Percentiles rank a stretch among this genome's conserved stretches.
Conservation (phyloP, 306 rosid genomes). For the Abrus precatorius region DNA sequence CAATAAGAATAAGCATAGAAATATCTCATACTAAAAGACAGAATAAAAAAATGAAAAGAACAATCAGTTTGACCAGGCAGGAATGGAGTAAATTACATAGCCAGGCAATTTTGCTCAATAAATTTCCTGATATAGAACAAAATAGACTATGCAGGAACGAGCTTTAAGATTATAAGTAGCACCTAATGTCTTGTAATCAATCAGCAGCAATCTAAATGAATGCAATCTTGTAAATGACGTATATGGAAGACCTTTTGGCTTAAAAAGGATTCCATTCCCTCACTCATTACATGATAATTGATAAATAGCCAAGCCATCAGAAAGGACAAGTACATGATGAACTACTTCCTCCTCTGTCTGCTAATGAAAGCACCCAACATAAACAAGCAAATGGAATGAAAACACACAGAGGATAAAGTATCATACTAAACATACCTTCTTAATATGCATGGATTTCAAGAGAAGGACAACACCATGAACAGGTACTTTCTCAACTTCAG, state of each 20-base stretch:
- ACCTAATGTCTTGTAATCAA: conserved; percentile 27
- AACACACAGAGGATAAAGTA: conserved; percentile 20
- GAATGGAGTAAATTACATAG: conserved; percentile 12
- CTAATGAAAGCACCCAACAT: conserved; percentile 33
- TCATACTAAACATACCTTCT: conserved; percentile 60
- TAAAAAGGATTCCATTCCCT: neutral
- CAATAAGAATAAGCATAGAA: conserved; percentile 18
- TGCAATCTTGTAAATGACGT: neutral
- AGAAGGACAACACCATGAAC: conserved; percentile 87
- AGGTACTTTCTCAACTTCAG: conserved; percentile 88
- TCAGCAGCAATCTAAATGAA: conserved; percentile 29
- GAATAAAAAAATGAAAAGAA: neutral
- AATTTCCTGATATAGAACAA: neutral
- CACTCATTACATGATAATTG: neutral
- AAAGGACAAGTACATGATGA: neutral
- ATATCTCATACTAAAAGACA: neutral
- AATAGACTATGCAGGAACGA: conserved; percentile 3
- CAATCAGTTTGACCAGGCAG: neutral
- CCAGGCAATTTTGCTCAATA: neutral
- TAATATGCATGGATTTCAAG: conserved; percentile 86
- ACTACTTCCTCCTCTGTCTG: neutral
- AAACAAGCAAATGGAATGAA: conserved; percentile 36
- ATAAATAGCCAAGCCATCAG: conserved; percentile 13
- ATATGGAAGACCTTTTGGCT: conserved; percentile 5
- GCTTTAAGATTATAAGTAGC: neutral